phyloP scores from a whole-genome alignment of 371 early-diverging fungal genomes.

The Actinomucor elegans region DNA sequence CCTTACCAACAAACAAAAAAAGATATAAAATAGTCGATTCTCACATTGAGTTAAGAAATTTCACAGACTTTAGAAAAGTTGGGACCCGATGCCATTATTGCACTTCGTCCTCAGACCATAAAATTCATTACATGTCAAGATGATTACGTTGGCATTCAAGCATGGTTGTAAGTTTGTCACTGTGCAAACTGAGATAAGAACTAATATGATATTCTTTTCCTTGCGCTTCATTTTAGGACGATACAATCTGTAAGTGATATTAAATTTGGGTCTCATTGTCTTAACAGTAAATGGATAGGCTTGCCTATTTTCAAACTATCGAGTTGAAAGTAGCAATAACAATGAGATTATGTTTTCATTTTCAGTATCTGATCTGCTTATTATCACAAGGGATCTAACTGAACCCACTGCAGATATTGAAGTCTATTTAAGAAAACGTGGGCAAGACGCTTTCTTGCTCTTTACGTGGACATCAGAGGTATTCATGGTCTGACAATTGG shows the following conservation, averaged over 20 bases:
- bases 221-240: conserved; percentile 15
- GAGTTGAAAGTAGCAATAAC: conserved; percentile 41
- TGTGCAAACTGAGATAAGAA: conserved; percentile 10
- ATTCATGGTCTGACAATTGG: neutral
- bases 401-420: conserved; percentile 31
- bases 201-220: too few relatives aligned
- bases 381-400: conserved; percentile 47
- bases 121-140: conserved; percentile 50
- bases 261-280: neutral
- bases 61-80: conserved; percentile 40
- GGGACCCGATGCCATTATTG: conserved; percentile 41
- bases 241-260: conserved; percentile 16
- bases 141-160: conserved; percentile 45
- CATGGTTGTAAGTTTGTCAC: conserved; percentile 50
- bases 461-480: conserved; percentile 35
- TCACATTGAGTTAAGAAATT: conserved; percentile 22
- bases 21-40: neutral
- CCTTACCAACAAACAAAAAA: neutral
- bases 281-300: conserved; percentile 30
- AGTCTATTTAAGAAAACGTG: conserved; percentile 35
- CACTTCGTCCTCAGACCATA: conserved; percentile 39
- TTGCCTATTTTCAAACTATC: conserved; percentile 55
- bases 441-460: conserved; percentile 33
- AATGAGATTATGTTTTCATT: conserved; percentile 56
- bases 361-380: conserved; percentile 43